Evolutionary conservation across 495 filamentous ascomycete genomes (phyloP).

Genomic region (Parmelia sp.): DNA sequence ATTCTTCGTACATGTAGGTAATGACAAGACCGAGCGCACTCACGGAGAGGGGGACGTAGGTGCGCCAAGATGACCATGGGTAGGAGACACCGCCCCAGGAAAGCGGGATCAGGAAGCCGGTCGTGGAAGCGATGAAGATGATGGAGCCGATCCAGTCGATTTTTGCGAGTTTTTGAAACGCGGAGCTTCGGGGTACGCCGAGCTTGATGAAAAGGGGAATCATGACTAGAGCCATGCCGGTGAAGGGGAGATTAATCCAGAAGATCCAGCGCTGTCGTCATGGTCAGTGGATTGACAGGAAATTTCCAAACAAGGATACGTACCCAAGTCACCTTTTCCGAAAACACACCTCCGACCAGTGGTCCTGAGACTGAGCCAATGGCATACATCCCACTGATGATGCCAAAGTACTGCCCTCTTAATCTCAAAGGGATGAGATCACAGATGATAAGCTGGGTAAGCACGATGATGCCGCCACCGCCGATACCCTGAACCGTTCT

Average conservation of each 20-base stretch:
- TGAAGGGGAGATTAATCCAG: no score
- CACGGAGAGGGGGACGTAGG: slow-evolving; percentile 51
- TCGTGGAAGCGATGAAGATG: slow-evolving; percentile 41
- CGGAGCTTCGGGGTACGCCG: slow-evolving; percentile 31
- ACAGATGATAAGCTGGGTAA: slow-evolving; percentile 59
- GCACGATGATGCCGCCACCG: slow-evolving; percentile 57
- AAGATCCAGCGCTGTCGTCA: no score
- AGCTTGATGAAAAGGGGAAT: slow-evolving; percentile 47
- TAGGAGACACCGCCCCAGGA: slow-evolving; percentile 50
- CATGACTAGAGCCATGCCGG: slow-evolving; percentile 39
- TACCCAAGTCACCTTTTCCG: slow-evolving; percentile 58
- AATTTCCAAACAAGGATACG: slow-evolving; percentile 2
- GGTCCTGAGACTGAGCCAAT: slow-evolving; percentile 62
- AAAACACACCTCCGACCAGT: slow-evolving; percentile 62
- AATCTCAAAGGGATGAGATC: slow-evolving; percentile 48
- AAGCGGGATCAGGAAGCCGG: slow-evolving; percentile 24
- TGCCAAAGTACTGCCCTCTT: slow-evolving; percentile 45
- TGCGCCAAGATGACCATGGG: slow-evolving; percentile 45
- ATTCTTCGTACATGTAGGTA: slow-evolving; percentile 45
- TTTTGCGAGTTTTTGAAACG: slow-evolving; percentile 39
- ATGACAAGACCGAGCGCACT: slow-evolving; percentile 41
- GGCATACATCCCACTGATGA: slow-evolving; percentile 53
- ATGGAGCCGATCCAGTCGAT: slow-evolving; percentile 57
- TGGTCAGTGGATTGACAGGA: no score
- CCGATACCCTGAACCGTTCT: slow-evolving; percentile 66